phyloP scores from a whole-genome alignment of 495 filamentous ascomycete species.

The Staphylotrichum tortipilum region DNA sequence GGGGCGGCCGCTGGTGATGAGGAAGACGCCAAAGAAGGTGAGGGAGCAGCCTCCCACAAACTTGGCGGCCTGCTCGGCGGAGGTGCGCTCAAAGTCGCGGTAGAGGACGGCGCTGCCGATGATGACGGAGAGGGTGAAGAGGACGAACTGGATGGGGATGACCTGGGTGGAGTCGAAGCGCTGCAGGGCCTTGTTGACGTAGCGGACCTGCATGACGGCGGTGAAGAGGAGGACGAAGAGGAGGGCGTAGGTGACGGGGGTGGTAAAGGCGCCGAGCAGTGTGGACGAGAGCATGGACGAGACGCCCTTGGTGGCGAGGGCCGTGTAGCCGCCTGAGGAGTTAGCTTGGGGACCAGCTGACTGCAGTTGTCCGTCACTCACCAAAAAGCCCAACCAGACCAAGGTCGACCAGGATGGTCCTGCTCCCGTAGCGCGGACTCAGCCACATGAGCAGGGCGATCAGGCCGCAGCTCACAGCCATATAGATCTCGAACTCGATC shows the following conservation, averaged over 20 bases:
- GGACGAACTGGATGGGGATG: conserved; percentile 92
- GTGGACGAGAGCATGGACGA: conserved; percentile 88
- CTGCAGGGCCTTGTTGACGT: conserved; percentile 88
- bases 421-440: conserved; percentile 72
- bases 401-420: conserved; percentile 85
- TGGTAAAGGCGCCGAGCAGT: conserved; percentile 77
- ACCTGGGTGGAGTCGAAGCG: conserved; percentile 95
- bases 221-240: conserved; percentile 67
- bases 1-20: conserved; percentile 68
- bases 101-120: conserved; percentile 88
- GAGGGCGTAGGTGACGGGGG: conserved; percentile 82
- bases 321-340: conserved; percentile 76
- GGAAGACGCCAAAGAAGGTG: conserved; percentile 89
- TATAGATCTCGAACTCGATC: conserved; percentile 85
- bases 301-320: conserved; percentile 89
- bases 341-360: background rate
- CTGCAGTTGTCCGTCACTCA: conserved; percentile 32
- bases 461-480: conserved; percentile 62
- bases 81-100: conserved; percentile 81
- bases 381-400: conserved; percentile 89
- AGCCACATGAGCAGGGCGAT: conserved; percentile 70
- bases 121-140: conserved; percentile 93
- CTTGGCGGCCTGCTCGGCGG: conserved; percentile 57
- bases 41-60: conserved; percentile 83
- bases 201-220: conserved; percentile 90